A percentile compares a stretch with the other conserved stretches of the same genome.
phyloP scores from a whole-genome alignment of 768 basidiomycete genomes.

The Boletellus emodensis region DNA sequence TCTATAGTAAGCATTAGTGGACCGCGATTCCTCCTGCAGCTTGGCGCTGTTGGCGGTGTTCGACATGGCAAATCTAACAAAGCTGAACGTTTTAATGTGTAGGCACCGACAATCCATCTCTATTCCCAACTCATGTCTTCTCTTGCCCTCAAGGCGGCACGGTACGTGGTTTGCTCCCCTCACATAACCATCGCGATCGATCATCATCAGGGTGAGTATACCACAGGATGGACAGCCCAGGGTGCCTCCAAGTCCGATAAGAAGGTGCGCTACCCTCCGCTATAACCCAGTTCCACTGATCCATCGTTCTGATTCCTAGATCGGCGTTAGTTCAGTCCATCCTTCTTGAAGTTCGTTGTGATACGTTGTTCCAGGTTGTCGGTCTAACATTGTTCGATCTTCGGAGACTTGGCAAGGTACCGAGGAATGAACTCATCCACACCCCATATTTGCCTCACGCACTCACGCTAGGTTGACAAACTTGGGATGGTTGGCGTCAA shows the following conservation, averaged over 20 bases:
- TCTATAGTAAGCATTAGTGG: neutral
- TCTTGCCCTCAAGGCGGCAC: slow-evolving; percentile 40
- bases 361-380: slow-evolving; percentile 57
- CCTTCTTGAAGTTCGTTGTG: slow-evolving; percentile 5
- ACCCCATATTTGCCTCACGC: slow-evolving; percentile 6
- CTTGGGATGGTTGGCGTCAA: slow-evolving; percentile 89
- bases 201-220: slow-evolving; percentile 71
- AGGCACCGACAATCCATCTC: slow-evolving; percentile 22
- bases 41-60: neutral
- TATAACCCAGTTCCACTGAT: neutral
- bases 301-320: slow-evolving; percentile 36
- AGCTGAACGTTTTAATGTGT: slow-evolving; percentile 80
- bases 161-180: slow-evolving; percentile 23
- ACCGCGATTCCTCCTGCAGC: neutral
- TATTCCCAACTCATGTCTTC: slow-evolving; percentile 3
- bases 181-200: neutral
- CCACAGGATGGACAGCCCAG: slow-evolving; percentile 88
- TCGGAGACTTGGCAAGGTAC: slow-evolving; percentile 72
- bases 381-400: slow-evolving; percentile 88
- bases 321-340: slow-evolving; percentile 50
- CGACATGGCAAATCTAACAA: slow-evolving; percentile 44
- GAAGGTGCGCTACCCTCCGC: slow-evolving; percentile 50
- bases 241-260: slow-evolving; percentile 96
- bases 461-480: slow-evolving; percentile 49
- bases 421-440: slow-evolving; percentile 17